Evolutionary conservation across 2,329 filamentous ascomycete species (phyloP), one percentile per base, ranked within the genome.

Genomic region (Neonectria ditissima): DNA sequence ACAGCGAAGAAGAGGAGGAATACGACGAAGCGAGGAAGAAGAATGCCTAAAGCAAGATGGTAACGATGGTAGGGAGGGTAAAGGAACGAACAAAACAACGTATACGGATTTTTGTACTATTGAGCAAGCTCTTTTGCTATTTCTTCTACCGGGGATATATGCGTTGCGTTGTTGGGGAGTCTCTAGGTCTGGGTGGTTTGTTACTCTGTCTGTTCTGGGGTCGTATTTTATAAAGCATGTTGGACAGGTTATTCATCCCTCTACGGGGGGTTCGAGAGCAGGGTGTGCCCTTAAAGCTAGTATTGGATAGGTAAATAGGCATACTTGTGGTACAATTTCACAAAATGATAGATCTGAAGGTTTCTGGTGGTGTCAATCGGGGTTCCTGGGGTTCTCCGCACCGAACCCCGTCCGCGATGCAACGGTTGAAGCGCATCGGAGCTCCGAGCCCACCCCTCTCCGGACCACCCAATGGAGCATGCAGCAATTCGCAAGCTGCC

Each of bases 11-110:
- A 41, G 81, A 80, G n/a, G 37, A 41, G 56, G 77, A 76, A 50
- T 80, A 80, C 48, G 79, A 80, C 14, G 80, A 81, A 68, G 80
- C 79, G 61, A 75, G 79, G 63, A 81, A 79, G 74, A 82, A 82
- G 77, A 78, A 80, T 44, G 65, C 70, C 34, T 78, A 66, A 74
- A 43, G 26, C 50, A 5, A 20, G 13, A 20, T 41, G 22, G 16
- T n/a, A 14, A 54, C 16, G 26, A 50, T 24, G 52, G 18, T n/a
- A n/a, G 30, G 30, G 24, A 20, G 37, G 16, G n/a, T 11, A n/a
- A 32, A 22, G 41, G 24, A 47, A 18, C 39, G 11, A 62, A 30
- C 47, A 62, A 62, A 44, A 53, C 22, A 54, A 16, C 51, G 14
- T 53, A n/a, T 53, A 53, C 39, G 50, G 11, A 41, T 53, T 37